Conservation (phyloP, 2,329 filamentous ascomycete genomes). For the Tolypocladium nubicola region DNA sequence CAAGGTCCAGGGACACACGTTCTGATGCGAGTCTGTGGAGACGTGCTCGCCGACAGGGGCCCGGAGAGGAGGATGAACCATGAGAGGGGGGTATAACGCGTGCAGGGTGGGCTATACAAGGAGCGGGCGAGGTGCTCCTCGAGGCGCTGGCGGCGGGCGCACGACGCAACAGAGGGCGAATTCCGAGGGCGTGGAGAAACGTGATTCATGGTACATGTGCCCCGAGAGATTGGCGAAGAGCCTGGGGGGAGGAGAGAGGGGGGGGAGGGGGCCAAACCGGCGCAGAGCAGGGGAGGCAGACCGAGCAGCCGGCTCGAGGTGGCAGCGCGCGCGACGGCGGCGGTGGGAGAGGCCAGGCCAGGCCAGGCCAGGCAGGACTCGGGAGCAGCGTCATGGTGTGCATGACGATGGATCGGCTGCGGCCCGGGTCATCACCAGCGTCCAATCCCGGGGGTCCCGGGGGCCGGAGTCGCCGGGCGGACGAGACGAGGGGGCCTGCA, state of each 20-base stretch:
- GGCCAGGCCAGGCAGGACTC: no score
- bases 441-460: background rate
- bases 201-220: background rate
- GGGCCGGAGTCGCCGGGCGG: background rate
- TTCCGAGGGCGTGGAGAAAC: slow-evolving; percentile 9
- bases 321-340: background rate
- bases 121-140: background rate
- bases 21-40: slow-evolving; percentile 11
- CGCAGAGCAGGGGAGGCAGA: background rate
- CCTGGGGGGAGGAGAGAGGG: no score
- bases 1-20: slow-evolving; percentile 5
- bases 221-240: background rate
- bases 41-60: slow-evolving; percentile 10
- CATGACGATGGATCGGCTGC: background rate
- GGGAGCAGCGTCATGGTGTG: background rate
- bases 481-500: background rate
- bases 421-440: background rate
- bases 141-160: background rate
- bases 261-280: background rate
- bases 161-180: background rate
- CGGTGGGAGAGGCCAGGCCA: background rate
- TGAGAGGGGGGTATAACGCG: slow-evolving; percentile 15
- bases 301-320: background rate
- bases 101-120: slow-evolving; percentile 19
- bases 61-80: background rate